phyloP scores from a whole-genome alignment of 1,284 basidiomycete species.

The Clitocybe nebularis region DNA sequence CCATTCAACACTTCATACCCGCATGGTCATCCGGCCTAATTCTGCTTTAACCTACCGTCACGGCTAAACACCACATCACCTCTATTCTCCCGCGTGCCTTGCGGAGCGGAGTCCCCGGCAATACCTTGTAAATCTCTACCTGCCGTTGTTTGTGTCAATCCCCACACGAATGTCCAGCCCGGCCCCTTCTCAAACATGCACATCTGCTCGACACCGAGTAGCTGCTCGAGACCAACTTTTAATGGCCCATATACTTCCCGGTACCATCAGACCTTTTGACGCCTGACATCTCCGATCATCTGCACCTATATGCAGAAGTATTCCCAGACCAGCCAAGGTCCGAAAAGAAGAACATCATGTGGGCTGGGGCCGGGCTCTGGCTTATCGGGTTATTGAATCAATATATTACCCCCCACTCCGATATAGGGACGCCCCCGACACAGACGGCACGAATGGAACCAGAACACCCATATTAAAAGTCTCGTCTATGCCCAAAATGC shows the following conservation, averaged over 20 bases:
- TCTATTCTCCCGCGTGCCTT: background rate
- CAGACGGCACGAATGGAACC: background rate
- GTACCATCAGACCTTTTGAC: background rate
- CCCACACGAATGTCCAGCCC: background rate
- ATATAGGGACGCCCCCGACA: background rate
- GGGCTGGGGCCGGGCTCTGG: no score
- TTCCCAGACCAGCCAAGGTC: background rate
- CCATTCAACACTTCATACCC: background rate
- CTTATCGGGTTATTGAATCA: no score
- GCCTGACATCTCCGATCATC: conserved; percentile 2
- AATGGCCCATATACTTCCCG: background rate
- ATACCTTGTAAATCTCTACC: background rate
- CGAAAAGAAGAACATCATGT: background rate
- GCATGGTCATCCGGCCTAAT: conserved; percentile 3
- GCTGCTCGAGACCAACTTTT: background rate
- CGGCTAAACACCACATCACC: conserved; percentile 2
- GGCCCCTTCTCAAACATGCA: background rate
- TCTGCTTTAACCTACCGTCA: conserved; percentile 3
- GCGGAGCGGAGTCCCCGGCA: background rate
- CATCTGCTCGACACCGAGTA: background rate
- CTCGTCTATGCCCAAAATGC: no score
- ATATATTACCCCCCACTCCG: background rate
- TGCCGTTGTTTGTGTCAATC: background rate
- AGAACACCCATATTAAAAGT: no score
- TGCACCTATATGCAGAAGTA: background rate